These are phyloP conservation scores for Cystoisospora suis DNA, from an alignment of 169 alveolate genomes.

Conservation along the genomic window DNA sequence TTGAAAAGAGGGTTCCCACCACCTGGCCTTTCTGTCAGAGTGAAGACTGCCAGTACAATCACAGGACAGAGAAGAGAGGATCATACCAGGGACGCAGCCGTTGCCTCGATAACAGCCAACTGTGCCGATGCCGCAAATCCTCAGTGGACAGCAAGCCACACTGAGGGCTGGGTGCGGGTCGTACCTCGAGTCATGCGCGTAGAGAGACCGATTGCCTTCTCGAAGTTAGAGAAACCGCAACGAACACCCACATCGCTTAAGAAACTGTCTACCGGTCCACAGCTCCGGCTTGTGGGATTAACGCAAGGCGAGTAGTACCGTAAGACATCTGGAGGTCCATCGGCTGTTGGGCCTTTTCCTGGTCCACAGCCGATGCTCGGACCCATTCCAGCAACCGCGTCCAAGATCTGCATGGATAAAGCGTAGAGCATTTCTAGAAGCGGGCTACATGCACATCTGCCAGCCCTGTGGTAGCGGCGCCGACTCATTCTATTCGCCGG, in stretches of 20 bases:
- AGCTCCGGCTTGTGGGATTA: constrained; percentile 26
- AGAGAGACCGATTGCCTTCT: constrained; percentile 23
- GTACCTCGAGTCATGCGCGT: not conserved
- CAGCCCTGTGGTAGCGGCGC: no score
- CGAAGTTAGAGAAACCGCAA: not conserved
- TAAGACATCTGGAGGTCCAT: not conserved
- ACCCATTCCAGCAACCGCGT: constrained; percentile 18
- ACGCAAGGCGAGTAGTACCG: not conserved
- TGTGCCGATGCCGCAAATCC: not conserved
- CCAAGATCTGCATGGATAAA: not conserved
- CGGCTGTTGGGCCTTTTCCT: not conserved
- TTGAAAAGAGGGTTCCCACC: no score
- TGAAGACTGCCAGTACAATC: no score
- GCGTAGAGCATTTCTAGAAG: no score
- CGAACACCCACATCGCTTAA: not conserved
- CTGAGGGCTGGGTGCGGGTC: no score
- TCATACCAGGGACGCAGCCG: no score
- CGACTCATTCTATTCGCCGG: no score
- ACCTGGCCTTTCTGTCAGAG: no score
- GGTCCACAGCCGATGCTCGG: not conserved
- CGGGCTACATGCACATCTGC: no score
- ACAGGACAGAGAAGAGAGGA: no score
- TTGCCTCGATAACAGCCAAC: not conserved
- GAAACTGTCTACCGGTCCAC: not conserved
- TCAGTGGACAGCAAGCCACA: no score